phyloP scores from a whole-genome alignment of 371 early-diverging fungal genomes.

The Nematocida homosporus region DNA sequence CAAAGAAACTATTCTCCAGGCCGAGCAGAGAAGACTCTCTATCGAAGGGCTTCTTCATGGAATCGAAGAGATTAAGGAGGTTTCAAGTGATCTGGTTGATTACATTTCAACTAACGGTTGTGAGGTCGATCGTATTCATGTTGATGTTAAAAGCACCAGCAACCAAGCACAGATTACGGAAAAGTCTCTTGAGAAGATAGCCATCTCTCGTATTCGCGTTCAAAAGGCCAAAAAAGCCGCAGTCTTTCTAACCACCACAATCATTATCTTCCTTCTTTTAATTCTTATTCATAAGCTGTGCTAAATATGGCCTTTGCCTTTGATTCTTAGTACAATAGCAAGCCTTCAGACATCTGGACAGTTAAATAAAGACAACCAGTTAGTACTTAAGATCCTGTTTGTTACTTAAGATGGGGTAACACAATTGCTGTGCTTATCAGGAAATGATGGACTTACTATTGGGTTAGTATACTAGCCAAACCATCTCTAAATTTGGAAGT shows the following conservation, averaged over 20 bases:
- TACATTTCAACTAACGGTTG: slow-evolving; percentile 2
- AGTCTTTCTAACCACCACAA: neutral
- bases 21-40: slow-evolving; percentile 37
- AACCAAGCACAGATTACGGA: slow-evolving; percentile 14
- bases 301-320: no score
- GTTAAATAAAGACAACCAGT: no score
- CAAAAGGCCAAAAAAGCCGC: slow-evolving; percentile 44
- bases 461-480: no score
- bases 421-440: no score
- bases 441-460: no score
- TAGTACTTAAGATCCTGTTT: no score
- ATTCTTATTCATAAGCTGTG: no score
- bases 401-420: no score
- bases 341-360: no score
- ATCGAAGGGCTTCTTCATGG: slow-evolving; percentile 36
- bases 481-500: no score
- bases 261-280: no score
- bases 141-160: slow-evolving; percentile 22
- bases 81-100: slow-evolving; percentile 30
- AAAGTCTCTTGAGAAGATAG: neutral
- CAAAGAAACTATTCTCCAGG: slow-evolving; percentile 36
- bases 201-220: slow-evolving; percentile 17
- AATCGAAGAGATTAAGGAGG: slow-evolving; percentile 38
- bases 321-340: no score
- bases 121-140: slow-evolving; percentile 34